Evolutionary conservation across 208 protist species (phyloP).

Genomic region (Porcisia hertigi): DNA sequence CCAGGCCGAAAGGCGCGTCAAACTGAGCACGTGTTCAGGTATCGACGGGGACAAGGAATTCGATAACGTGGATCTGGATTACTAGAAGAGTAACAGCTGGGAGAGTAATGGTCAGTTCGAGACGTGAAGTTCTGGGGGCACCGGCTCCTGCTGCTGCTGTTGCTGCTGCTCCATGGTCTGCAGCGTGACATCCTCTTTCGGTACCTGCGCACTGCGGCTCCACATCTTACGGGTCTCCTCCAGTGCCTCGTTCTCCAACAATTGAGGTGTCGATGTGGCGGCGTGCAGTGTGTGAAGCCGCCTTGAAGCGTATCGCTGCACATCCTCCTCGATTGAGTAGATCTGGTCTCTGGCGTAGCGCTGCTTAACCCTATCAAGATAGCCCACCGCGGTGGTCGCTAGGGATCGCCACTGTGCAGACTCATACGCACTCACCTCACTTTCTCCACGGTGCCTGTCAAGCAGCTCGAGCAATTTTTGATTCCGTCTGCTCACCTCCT

Average conservation of each 20-base stretch:
- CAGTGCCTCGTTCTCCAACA: not conserved
- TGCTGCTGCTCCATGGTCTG: not conserved
- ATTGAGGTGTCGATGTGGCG: not conserved
- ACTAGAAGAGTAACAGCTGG: not conserved
- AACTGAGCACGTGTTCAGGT: too few relatives aligned
- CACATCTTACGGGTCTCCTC: constrained; percentile 22
- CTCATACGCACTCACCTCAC: constrained; percentile 25
- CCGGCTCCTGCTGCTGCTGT: not conserved
- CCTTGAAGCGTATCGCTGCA: constrained; percentile 8
- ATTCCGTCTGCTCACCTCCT: constrained; percentile 22
- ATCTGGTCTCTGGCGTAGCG: constrained; percentile 22
- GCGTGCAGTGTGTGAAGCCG: not conserved
- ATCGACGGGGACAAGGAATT: not conserved
- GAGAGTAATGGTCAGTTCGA: not conserved
- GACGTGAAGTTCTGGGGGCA: not conserved
- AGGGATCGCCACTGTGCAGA: constrained; percentile 50
- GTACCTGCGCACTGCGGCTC: constrained; percentile 25
- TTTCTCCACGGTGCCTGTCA: constrained; percentile 28
- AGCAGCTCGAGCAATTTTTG: constrained; percentile 30
- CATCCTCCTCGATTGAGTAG: constrained; percentile 8
- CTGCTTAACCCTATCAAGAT: constrained; percentile 9
- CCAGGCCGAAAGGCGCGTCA: too few relatives aligned
- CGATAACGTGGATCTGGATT: too few relatives aligned
- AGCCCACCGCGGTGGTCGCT: constrained; percentile 13
- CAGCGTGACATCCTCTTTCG: not conserved